These are phyloP conservation scores for Lyophyllum atratum DNA, from an alignment of 768 basidiomycete genomes.

Conservation along the genomic window DNA sequence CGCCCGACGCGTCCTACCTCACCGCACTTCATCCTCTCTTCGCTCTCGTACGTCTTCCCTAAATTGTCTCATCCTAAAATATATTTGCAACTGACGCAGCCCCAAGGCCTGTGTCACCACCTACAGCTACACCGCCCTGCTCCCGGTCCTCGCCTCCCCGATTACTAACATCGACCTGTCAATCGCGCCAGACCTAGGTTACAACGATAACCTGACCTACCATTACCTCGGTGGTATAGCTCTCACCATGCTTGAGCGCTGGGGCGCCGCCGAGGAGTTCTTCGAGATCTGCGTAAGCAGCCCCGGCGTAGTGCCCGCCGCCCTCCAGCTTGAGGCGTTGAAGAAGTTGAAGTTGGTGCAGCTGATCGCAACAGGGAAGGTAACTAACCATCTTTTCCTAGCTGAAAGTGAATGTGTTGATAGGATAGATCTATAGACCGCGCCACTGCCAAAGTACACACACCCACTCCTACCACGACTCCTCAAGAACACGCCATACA, in stretches of 20 bases:
- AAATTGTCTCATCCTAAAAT: slow-evolving; percentile 2
- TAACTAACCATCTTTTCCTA: slow-evolving; percentile 23
- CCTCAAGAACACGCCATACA: slow-evolving; percentile 71
- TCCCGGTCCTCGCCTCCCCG: slow-evolving; percentile 61
- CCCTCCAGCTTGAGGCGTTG: slow-evolving; percentile 82
- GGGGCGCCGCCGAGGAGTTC: slow-evolving; percentile 70
- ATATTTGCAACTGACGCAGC: neutral
- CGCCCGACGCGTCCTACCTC: slow-evolving; percentile 55
- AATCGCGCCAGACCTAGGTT: slow-evolving; percentile 61
- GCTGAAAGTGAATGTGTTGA: neutral
- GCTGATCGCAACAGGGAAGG: slow-evolving; percentile 76
- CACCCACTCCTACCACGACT: slow-evolving; percentile 55
- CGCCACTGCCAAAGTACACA: slow-evolving; percentile 74
- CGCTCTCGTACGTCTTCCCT: slow-evolving; percentile 47
- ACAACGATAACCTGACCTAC: slow-evolving; percentile 82
- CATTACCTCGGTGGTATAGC: slow-evolving; percentile 83
- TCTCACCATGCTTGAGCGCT: slow-evolving; percentile 62
- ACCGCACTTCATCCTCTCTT: slow-evolving; percentile 75
- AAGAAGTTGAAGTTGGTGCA: slow-evolving; percentile 85
- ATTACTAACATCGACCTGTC: slow-evolving; percentile 64
- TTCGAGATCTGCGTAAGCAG: slow-evolving; percentile 79
- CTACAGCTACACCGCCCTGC: slow-evolving; percentile 53
- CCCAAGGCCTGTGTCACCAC: slow-evolving; percentile 60
- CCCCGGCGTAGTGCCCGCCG: slow-evolving; percentile 57
- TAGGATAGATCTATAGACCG: slow-evolving; percentile 30